These are phyloP conservation scores for Plasmodium malariae DNA, from an alignment of 169 alveolate species.

Conservation along the genomic window DNA sequence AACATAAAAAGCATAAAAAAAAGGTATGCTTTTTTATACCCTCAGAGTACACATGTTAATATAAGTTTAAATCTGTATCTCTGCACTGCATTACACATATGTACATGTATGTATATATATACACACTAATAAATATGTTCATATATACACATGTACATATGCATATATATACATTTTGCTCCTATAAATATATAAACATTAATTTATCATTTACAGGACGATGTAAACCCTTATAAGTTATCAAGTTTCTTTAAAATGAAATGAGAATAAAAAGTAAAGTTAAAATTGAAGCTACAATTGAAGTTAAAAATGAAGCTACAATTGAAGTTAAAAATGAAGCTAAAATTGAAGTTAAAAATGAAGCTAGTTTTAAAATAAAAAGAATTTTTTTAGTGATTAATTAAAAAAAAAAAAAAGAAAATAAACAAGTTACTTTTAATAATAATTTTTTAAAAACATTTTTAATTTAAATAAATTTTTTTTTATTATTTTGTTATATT, in stretches of 20 bases:
- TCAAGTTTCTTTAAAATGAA: slow-evolving; percentile 76
- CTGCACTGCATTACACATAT: too few relatives aligned
- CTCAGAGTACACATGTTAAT: background rate
- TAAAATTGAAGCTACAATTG: too few relatives aligned
- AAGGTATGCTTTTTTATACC: slow-evolving; percentile 24
- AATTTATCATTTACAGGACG: slow-evolving; percentile 38
- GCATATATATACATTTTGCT: background rate
- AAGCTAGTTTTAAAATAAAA: background rate
- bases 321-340: too few relatives aligned
- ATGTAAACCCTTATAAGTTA: slow-evolving; percentile 63
- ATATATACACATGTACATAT: background rate
- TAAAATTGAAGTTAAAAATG: too few relatives aligned
- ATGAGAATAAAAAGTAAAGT: slow-evolving; percentile 15
- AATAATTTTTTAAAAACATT: background rate
- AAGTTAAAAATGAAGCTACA: too few relatives aligned
- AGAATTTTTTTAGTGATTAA: slow-evolving; percentile 16
- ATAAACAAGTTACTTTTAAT: background rate
- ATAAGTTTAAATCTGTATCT: too few relatives aligned
- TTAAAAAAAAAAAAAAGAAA: slow-evolving; percentile 29
- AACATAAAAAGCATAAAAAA: slow-evolving; percentile 47
- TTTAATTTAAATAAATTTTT: slow-evolving; percentile 3
- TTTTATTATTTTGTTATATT: background rate
- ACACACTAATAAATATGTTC: background rate
- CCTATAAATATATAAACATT: too few relatives aligned
- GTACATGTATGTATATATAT: background rate